Base-by-base conservation (phyloP, 2,329 filamentous ascomycete species). In the Colletotrichum noveboracense region DNA sequence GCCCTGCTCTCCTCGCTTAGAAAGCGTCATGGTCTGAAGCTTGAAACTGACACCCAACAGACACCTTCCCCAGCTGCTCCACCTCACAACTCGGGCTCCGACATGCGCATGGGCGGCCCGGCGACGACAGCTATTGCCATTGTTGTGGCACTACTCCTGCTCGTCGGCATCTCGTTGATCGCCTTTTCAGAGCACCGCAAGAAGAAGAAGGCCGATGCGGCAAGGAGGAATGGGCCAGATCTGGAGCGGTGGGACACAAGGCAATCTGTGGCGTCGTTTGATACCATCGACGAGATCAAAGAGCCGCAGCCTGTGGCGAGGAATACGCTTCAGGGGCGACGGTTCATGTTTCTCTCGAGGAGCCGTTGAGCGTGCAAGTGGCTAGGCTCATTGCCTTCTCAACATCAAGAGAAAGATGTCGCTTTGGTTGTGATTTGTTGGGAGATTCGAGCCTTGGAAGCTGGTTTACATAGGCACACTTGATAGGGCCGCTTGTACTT, bases 41-140 rank as follows among this genome's bases (percentile, higher is more conserved):
- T 0, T 6, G 13, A 30, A 10, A 13, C 8, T 69, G 2, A 72
- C 21, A 14, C 2, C 7, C 7, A 0, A 7, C 6, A 72, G 70
- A 55, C 28, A 13, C 8, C 65, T 16, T n/a, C 65, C 6, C 21
- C 65, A 3, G 21, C 18, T n/a, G 13, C 55, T 2, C 34, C 36
- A 0, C 4, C 38, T 10, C 18, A 7, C 18, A 18, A 24, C 30
- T 30, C 56, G 55, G 66, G 66, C 38, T 26, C 56, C 9, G 21
- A 32, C 6, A 34, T 21, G 18, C 61, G 67, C 9, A 61, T 67
- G 65, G 65, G 65, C 18, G 66, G 66, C 34, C 55, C 56, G 1
- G 43, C 62, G 6, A 60, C 32, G 6, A 67, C 69, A 5, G 38
- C 36, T 3, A 52, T 72, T 16, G 73, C 73, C n/a, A 62, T 67